These are phyloP conservation scores for Nectriaceae sp. DNA, from an alignment of 2,329 filamentous ascomycete species.

Conservation along the genomic window DNA sequence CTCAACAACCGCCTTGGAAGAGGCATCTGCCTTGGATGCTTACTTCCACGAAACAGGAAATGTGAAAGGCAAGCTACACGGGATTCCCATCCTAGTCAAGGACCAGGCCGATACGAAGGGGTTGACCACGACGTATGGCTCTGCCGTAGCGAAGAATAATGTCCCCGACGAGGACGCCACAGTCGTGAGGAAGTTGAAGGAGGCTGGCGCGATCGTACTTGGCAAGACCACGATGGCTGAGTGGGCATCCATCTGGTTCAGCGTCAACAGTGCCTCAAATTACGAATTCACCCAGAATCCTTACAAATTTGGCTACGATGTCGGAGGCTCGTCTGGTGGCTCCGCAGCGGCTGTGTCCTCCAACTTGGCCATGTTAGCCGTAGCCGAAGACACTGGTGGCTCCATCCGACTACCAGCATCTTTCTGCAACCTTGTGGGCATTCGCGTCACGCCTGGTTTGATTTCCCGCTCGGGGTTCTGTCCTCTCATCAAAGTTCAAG, in stretches of 20 bases:
- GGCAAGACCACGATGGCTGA: background rate
- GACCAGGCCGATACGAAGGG: background rate
- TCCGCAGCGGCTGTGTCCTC: background rate
- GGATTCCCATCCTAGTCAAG: background rate
- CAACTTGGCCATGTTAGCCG: background rate
- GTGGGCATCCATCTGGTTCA: background rate
- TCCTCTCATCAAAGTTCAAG: background rate
- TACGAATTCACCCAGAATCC: background rate
- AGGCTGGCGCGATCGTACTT: background rate
- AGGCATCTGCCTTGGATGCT: background rate
- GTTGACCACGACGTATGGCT: background rate
- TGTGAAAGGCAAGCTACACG: background rate
- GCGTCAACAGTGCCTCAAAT: background rate
- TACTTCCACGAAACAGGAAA: background rate
- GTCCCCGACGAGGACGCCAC: background rate
- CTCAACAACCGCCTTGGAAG: background rate
- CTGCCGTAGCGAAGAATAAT: background rate
- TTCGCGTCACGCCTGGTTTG: background rate
- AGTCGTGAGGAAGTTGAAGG: background rate
- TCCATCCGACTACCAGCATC: background rate
- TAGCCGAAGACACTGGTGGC: background rate
- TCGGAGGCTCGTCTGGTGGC: background rate
- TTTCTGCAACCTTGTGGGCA: background rate
- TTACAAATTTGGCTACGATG: background rate
- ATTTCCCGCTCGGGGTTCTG: background rate